Evolutionary conservation across 1,284 basidiomycete genomes (phyloP).

Genomic region (Termitomyces sp.): DNA sequence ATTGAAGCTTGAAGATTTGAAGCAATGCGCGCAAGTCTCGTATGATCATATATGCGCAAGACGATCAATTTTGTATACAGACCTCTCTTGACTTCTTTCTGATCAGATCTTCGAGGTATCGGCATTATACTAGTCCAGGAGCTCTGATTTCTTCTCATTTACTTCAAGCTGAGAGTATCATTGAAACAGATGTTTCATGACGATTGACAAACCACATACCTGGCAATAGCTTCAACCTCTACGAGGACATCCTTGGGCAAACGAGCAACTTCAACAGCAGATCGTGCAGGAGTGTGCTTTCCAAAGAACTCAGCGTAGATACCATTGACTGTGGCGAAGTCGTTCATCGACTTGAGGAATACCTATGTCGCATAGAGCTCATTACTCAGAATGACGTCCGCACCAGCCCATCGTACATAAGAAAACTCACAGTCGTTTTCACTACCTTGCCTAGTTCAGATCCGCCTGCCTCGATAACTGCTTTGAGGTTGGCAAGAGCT

Average conservation of each 20-base stretch:
- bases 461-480: conserved; percentile 80
- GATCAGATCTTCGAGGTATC: not conserved
- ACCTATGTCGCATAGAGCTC: conserved; percentile 43
- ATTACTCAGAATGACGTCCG: not conserved
- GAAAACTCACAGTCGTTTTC: conserved; percentile 72
- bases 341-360: conserved; percentile 90
- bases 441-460: conserved; percentile 74
- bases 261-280: conserved; percentile 73
- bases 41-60: not conserved
- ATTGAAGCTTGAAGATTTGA: conserved; percentile 8
- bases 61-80: not conserved
- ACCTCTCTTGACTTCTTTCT: not conserved
- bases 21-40: not conserved
- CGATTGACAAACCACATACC: conserved; percentile 32
- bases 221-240: conserved; percentile 89
- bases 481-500: conserved; percentile 82
- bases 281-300: conserved; percentile 89
- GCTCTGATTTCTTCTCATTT: not conserved
- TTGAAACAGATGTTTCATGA: not conserved
- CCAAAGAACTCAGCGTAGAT: conserved; percentile 81
- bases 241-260: conserved; percentile 61
- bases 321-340: conserved; percentile 82
- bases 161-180: conserved; percentile 11
- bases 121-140: not conserved
- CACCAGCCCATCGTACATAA: not conserved